A percentile compares a stretch with the other conserved stretches of the same genome.
phyloP scores from a whole-genome alignment of 2,329 filamentous ascomycete species.

The Neonectria sp. region DNA sequence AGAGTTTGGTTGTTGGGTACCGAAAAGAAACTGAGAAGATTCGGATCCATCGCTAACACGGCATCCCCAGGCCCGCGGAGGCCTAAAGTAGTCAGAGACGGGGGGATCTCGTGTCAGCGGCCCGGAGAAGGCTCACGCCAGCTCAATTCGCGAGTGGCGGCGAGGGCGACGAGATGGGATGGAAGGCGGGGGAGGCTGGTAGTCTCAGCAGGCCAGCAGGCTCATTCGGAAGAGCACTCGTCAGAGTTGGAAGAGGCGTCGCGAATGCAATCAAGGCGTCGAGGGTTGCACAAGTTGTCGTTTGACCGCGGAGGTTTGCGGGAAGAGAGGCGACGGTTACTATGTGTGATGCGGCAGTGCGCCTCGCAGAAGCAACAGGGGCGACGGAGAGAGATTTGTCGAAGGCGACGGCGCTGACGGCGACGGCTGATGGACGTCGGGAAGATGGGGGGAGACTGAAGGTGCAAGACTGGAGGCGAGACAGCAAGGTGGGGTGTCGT shows the following conservation, averaged over 20 bases:
- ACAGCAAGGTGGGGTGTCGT: slow-evolving; percentile 43
- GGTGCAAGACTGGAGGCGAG: slow-evolving; percentile 24
- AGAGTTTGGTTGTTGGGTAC: slow-evolving; percentile 49
- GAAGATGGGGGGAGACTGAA: slow-evolving; percentile 26
- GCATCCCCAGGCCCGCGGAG: slow-evolving; percentile 48
- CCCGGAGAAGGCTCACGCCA: slow-evolving; percentile 33
- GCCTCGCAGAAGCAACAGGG: slow-evolving; percentile 31
- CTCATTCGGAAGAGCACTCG: slow-evolving; percentile 29
- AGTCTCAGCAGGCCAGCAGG: slow-evolving; percentile 26
- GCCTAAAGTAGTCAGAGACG: slow-evolving; percentile 40
- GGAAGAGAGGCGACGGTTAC: slow-evolving; percentile 28
- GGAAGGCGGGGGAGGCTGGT: slow-evolving; percentile 6
- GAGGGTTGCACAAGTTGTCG: slow-evolving; percentile 33
- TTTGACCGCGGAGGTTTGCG: slow-evolving; percentile 41
- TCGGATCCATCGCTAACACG: slow-evolving; percentile 51
- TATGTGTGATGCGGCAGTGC: slow-evolving; percentile 25
- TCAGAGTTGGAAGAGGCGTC: slow-evolving; percentile 35
- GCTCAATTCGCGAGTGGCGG: slow-evolving; percentile 39
- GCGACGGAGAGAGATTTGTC: slow-evolving; percentile 4
- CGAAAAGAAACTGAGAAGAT: slow-evolving; percentile 50
- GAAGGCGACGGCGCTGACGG: slow-evolving; percentile 8
- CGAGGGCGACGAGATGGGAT: slow-evolving; percentile 8
- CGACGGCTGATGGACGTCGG: slow-evolving; percentile 24
- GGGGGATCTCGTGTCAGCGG: slow-evolving; percentile 42
- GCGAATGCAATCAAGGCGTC: slow-evolving; percentile 35